Evolutionary conservation across 805 yeast genomes (phyloP).

Genomic region (Isabelozyma pseudorhagii): DNA sequence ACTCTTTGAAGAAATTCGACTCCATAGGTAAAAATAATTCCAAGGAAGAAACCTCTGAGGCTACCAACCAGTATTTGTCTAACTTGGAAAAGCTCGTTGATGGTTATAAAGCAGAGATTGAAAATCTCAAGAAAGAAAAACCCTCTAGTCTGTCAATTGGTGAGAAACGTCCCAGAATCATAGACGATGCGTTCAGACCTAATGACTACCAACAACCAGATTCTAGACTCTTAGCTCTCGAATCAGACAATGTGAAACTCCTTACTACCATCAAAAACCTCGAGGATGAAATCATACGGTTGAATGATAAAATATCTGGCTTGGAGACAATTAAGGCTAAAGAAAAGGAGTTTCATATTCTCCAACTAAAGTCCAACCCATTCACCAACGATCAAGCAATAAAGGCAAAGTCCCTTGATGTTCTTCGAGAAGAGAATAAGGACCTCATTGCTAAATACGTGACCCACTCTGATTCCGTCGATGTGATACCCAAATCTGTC

Average conservation of each 20-base stretch:
- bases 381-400: conserved; percentile 57
- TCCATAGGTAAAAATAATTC: conserved; percentile 11
- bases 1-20: conserved; percentile 52
- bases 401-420: conserved; percentile 48
- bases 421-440: conserved; percentile 56
- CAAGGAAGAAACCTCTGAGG: conserved; percentile 22
- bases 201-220: conserved; percentile 6
- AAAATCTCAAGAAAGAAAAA: conserved; percentile 32
- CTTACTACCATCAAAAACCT: conserved; percentile 33
- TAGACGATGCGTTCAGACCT: conserved; percentile 12
- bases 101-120: conserved; percentile 52
- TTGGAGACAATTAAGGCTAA: conserved; percentile 15
- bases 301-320: conserved; percentile 35
- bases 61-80: conserved; percentile 34
- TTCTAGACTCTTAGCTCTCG: conserved; percentile 20
- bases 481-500: conserved; percentile 55
- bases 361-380: conserved; percentile 69
- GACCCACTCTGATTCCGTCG: conserved; percentile 9
- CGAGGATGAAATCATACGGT: conserved; percentile 29
- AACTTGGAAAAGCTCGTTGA: conserved; percentile 49
- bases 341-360: conserved; percentile 37
- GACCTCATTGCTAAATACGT: conserved; percentile 40
- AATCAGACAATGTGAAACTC: conserved; percentile 39
- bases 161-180: conserved; percentile 22
- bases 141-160: conserved; percentile 9